These are phyloP conservation scores for Carpinus fangiana DNA, from an alignment of 306 rosid genomes.

Conservation along the genomic window DNA sequence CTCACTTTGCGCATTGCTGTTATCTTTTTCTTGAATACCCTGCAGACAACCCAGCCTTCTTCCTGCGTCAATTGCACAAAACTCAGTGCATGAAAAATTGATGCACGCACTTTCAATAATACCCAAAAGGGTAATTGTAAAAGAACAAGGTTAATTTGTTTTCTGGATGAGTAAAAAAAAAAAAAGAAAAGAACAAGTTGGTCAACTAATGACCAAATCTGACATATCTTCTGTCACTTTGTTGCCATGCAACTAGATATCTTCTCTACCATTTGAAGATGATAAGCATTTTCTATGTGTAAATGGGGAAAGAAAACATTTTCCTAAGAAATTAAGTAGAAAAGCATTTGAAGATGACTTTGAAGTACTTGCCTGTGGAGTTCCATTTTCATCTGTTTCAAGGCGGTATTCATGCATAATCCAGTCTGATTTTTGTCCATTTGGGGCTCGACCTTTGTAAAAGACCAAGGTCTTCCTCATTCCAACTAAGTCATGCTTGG, in stretches of 20 bases:
- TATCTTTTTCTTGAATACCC: slow-evolving; percentile 93
- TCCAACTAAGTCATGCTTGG: slow-evolving; percentile 78
- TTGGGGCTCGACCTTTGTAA: slow-evolving; percentile 91
- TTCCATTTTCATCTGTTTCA: slow-evolving; percentile 80
- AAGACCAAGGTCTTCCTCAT: slow-evolving; percentile 94
- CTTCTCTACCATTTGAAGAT: too few species aligned
- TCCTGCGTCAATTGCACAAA: slow-evolving; percentile 52
- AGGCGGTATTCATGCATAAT: slow-evolving; percentile 95
- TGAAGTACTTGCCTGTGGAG: slow-evolving; percentile 69
- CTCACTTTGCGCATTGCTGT: slow-evolving; percentile 63
- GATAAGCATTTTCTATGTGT: too few species aligned
- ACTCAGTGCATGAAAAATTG: neutral
- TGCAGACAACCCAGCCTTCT: slow-evolving; percentile 97
- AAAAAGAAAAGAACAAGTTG: neutral
- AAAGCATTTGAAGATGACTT: neutral
- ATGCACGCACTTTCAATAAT: neutral
- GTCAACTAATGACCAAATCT: neutral
- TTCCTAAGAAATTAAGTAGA: neutral
- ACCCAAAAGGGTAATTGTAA: too few species aligned
- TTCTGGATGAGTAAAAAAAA: too few species aligned
- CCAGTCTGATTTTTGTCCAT: slow-evolving; percentile 98
- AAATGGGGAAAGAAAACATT: too few species aligned
- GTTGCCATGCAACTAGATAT: too few species aligned
- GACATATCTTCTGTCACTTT: too few species aligned
- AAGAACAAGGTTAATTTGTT: neutral